Evolutionary conservation across 352 stramenopile species (phyloP), one percentile per base, ranked within the genome.

Genomic region (Phytophthora foliorum): DNA sequence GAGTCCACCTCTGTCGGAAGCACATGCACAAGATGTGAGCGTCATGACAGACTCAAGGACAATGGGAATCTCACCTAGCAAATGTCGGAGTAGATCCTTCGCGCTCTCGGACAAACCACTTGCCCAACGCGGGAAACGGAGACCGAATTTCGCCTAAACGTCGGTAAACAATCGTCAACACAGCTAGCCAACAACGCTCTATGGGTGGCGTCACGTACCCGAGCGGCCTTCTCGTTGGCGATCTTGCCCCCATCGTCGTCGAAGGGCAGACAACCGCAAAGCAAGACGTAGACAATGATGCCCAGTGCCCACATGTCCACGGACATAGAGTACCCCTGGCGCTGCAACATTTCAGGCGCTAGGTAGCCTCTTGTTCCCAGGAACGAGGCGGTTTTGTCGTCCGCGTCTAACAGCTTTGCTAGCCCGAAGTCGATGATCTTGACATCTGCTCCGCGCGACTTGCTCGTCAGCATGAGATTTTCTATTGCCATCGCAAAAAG

Each of bases 361-460:
- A 99, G 78, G 71, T 99, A 99, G 11, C 98, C 98, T 72, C 84
- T 67, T 17, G 89, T 97, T 63, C 89, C 89, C 0, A 97, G 63
- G 51, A 97, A 97, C 45, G 89, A 95, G 17, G 84, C 78, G 1
- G 89, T 95, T 48, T 88, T 93, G 63, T 89, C 83, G 34, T 96
- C 78, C 24, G 90, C 83, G 21, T 94, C 80, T 42, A 98, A 74
- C 44, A 98, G 74, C 80, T 99, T 99, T 2, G 92, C 94, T 7
- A 99, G 78, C 3, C 98, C 98, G 88, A 99, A 99, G 78, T 99
- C 98, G 66, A 99, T 99, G 61, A 99, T 99, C 80, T 99, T 99
- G 11, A 99, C 84, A 36, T 91, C 76, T 14, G 91, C 84, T 25
- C 84, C 81, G 9, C 78, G 79, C n/a, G 84, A 85, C 64, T 93